Evolutionary conservation across 352 stramenopile species (phyloP).

Genomic region (Phytopythium boreale): DNA sequence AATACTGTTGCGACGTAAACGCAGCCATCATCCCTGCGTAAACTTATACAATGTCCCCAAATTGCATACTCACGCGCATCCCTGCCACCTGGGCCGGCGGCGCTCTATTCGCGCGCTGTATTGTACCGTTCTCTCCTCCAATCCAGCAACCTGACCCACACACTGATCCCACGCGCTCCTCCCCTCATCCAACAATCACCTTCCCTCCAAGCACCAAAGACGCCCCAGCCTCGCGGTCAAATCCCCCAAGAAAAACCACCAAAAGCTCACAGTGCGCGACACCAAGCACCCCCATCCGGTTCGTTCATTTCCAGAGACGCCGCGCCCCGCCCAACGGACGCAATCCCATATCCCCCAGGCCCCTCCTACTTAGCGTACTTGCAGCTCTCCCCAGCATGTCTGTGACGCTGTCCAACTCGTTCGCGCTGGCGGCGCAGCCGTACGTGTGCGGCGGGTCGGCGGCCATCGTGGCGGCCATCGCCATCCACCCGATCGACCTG

Average conservation of each 20-base stretch:
- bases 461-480: constrained; percentile 69
- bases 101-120: background rate
- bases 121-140: background rate
- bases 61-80: constrained; percentile 4
- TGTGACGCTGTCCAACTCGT: constrained; percentile 26
- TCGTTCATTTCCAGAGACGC: constrained; percentile 2
- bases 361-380: too few species aligned
- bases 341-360: too few species aligned
- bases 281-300: background rate
- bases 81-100: background rate
- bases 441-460: constrained; percentile 79
- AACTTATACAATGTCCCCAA: background rate
- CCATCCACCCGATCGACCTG: constrained; percentile 90
- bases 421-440: constrained; percentile 59
- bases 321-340: background rate
- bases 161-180: too few species aligned
- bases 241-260: constrained; percentile 1
- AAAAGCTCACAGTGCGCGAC: background rate
- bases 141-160: background rate
- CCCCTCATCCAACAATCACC: background rate
- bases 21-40: background rate
- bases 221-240: background rate
- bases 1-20: too few species aligned
- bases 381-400: constrained; percentile 16
- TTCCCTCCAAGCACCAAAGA: constrained; percentile 16